These are phyloP conservation scores for Penicillium silybi DNA, from an alignment of 495 filamentous ascomycete species.

Conservation along the genomic window DNA sequence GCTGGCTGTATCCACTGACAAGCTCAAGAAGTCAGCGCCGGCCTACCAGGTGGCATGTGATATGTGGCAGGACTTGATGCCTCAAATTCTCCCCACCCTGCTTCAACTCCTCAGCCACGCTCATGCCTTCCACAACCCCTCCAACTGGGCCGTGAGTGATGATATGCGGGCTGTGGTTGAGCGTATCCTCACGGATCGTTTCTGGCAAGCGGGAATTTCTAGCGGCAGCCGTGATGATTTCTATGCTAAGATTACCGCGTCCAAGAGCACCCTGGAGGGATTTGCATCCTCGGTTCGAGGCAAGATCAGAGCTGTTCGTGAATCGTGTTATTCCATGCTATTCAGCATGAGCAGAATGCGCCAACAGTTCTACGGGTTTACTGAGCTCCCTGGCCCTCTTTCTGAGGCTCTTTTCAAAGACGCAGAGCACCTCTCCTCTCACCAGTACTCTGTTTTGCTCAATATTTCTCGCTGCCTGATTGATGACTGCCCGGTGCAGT, in stretches of 20 bases:
- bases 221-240: constrained; percentile 93
- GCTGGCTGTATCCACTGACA: constrained; percentile 84
- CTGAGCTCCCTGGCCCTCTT: constrained; percentile 77
- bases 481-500: constrained; percentile 79
- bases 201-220: constrained; percentile 98
- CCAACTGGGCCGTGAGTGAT: constrained; percentile 76
- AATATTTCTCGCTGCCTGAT: constrained; percentile 84
- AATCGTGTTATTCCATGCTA: constrained; percentile 88
- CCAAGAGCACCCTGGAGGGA: constrained; percentile 85
- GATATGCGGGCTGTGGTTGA: constrained; percentile 76
- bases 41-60: constrained; percentile 66
- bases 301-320: constrained; percentile 80
- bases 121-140: constrained; percentile 88
- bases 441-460: constrained; percentile 87
- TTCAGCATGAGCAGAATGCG: constrained; percentile 89
- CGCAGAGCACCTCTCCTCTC: constrained; percentile 78
- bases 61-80: constrained; percentile 81
- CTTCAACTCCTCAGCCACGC: constrained; percentile 85
- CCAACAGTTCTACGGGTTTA: constrained; percentile 82
- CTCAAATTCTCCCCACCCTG: constrained; percentile 78
- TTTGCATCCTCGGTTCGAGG: constrained; percentile 90
- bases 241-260: constrained; percentile 83
- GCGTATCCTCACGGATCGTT: constrained; percentile 87
- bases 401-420: constrained; percentile 81
- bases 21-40: constrained; percentile 64